Conservation (phyloP, 495 filamentous ascomycete genomes). For the Pyrenula aspistea region DNA sequence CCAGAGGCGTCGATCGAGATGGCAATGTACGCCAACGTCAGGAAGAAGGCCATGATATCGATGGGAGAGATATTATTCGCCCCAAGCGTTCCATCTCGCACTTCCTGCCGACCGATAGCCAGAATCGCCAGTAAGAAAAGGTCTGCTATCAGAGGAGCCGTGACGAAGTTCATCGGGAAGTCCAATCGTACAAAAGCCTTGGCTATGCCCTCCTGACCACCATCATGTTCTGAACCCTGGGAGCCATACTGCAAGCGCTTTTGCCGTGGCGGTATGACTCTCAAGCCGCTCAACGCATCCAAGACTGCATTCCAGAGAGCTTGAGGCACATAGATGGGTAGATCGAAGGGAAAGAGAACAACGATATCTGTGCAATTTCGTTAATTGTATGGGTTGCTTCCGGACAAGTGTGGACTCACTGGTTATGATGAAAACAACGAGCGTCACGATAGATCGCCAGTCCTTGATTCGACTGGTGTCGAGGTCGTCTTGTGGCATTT, state of each 20-base stretch:
- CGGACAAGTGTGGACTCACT: slow-evolving; percentile 30
- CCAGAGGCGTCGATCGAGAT: slow-evolving; percentile 63
- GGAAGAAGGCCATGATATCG: slow-evolving; percentile 57
- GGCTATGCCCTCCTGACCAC: slow-evolving; percentile 7
- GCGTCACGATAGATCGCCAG: slow-evolving; percentile 51
- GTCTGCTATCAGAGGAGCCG: slow-evolving; percentile 50
- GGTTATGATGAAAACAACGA: slow-evolving; percentile 49
- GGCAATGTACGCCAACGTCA: slow-evolving; percentile 60
- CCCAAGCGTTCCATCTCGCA: slow-evolving; percentile 49
- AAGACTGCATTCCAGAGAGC: slow-evolving; percentile 25
- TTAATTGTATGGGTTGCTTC: background rate
- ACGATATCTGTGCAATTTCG: slow-evolving; percentile 34
- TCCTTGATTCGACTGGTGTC: slow-evolving; percentile 38
- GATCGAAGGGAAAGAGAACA: slow-evolving; percentile 51
- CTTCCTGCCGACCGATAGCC: slow-evolving; percentile 48
- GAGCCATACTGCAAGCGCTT: slow-evolving; percentile 1
- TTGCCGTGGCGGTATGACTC: slow-evolving; percentile 35
- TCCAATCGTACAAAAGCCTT: slow-evolving; percentile 27
- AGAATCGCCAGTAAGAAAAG: slow-evolving; percentile 51
- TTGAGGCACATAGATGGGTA: slow-evolving; percentile 43
- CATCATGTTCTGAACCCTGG: slow-evolving; percentile 4
- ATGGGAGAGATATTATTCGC: slow-evolving; percentile 46
- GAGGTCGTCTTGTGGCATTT: slow-evolving; percentile 25
- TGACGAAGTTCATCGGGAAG: slow-evolving; percentile 55
- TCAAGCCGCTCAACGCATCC: slow-evolving; percentile 26